Percentiles rank a stretch among this genome's conserved stretches.
Conservation (phyloP, 768 basidiomycete genomes). For the Porpolomopsis calyptriformis region DNA sequence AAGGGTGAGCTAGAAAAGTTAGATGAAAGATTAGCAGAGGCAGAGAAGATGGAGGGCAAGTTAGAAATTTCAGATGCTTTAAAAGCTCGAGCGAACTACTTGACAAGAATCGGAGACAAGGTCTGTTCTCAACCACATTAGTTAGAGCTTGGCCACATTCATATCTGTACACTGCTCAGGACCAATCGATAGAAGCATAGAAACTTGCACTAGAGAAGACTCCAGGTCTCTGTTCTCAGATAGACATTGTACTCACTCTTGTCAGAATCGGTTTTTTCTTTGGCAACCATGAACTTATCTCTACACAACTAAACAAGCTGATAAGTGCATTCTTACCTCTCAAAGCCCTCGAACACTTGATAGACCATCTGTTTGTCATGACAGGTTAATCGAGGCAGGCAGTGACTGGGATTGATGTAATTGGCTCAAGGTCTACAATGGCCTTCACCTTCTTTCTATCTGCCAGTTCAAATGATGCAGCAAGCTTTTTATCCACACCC, state of each 20-base stretch:
- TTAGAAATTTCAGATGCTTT: constrained; percentile 86
- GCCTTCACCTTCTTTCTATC: too few species aligned
- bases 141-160: not conserved
- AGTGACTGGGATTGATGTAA: too few species aligned
- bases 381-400: too few species aligned
- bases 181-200: constrained; percentile 68
- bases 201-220: too few species aligned
- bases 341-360: not conserved
- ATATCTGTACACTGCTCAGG: constrained; percentile 32
- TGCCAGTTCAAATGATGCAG: constrained; percentile 83
- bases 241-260: too few species aligned
- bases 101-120: constrained; percentile 84
- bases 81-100: constrained; percentile 72
- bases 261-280: constrained; percentile 91
- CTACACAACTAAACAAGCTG: constrained; percentile 67
- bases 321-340: constrained; percentile 38
- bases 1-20: constrained; percentile 59
- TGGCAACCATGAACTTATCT: constrained; percentile 62
- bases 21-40: constrained; percentile 72
- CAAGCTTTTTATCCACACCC: constrained; percentile 77
- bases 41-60: constrained; percentile 86
- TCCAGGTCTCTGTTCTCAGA: too few species aligned
- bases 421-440: too few species aligned
- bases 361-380: too few species aligned
- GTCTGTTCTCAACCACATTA: too few species aligned